Evolutionary conservation across 768 basidiomycete species (phyloP), one percentile per base, ranked within the genome.

Genomic region (Krasilnikovozyma curviuscula): DNA sequence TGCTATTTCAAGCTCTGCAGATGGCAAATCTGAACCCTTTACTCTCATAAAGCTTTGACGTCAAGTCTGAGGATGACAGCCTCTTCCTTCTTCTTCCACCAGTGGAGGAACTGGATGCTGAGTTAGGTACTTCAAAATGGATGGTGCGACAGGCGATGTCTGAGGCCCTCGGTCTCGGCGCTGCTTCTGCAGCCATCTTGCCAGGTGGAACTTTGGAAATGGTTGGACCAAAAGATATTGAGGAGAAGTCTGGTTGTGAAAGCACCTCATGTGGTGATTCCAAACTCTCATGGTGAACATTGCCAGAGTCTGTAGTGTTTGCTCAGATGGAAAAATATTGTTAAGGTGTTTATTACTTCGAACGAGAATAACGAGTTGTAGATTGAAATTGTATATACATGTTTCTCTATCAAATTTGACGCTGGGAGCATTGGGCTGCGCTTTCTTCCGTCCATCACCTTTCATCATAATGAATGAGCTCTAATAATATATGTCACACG

Each of bases 41-140:
- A 19, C 7, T 23, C 13, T 81, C 46, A 65, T 78, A 2, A 48
- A 61, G 75, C 0, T 81, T 81, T 52, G 72, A 78, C 25, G 72
- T 71, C 25, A 70, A 70, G 40, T 67, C 68, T 40, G 69, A 71
- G 29, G 58, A 62, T 3, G 62, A 62, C 30, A 56, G 70, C 24
- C 61, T 77, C n/a, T 52, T 71, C 9, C 63, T 76, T 3, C 70
- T 75, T 14, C 70, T 78, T 0, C 74, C 76, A 0, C 69, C 71
- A 2, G 49, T 63, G 1, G 65, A 68, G 0, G 72, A 72, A 16
- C 66, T 80, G 1, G 76, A 80, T 55, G 68, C 65, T 0, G 67
- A 74, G n/a, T 70, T 81, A 24, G 77, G 76, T 1, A 78, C 74
- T 4, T 68, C 67, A 21, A 75, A 73, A 57, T 79, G 78, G 76